phyloP scores from a whole-genome alignment of 768 basidiomycete genomes.

The Phanerochaete sordida region DNA sequence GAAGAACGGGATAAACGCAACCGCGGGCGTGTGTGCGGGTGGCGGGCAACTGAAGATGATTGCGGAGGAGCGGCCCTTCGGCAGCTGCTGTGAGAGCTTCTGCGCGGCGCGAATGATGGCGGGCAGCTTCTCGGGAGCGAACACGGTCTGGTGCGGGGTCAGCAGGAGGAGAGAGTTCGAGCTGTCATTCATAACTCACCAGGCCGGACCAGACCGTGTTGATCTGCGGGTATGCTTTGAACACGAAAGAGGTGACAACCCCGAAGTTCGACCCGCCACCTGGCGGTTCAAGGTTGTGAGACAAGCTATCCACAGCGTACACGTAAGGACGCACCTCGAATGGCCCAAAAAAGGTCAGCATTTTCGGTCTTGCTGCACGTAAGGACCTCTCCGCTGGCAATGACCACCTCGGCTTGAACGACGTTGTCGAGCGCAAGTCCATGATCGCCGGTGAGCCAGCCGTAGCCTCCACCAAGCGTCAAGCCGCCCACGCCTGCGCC shows the following conservation, averaged over 20 bases:
- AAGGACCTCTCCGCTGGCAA: constrained; percentile 15
- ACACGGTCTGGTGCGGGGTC: constrained; percentile 2
- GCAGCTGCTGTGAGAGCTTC: too few relatives aligned
- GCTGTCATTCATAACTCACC: not conserved
- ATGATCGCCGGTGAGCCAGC: constrained; percentile 14
- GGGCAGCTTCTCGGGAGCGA: not conserved
- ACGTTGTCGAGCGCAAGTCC: constrained; percentile 19
- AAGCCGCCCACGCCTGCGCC: constrained; percentile 12
- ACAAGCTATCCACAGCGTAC: not conserved
- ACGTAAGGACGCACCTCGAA: constrained; percentile 15
- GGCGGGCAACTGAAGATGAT: constrained; percentile 9
- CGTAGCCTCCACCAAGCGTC: constrained; percentile 12
- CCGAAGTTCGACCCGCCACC: constrained; percentile 26
- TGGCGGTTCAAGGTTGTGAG: not conserved
- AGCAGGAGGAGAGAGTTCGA: not conserved
- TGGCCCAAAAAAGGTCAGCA: constrained; percentile 29
- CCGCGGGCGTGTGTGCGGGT: not conserved
- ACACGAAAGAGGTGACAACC: constrained; percentile 20
- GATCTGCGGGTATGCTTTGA: constrained; percentile 6
- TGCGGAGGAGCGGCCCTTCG: too few relatives aligned
- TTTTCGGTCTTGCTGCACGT: constrained; percentile 19
- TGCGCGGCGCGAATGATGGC: not conserved
- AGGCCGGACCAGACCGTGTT: constrained; percentile 7
- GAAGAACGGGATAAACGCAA: constrained; percentile 5
- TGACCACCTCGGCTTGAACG: constrained; percentile 5